A percentile compares a stretch with the other conserved stretches of the same genome.
These are phyloP conservation scores for Penicillium janthinellum DNA, from an alignment of 2,329 filamentous ascomycete species.

Conservation along the genomic window DNA sequence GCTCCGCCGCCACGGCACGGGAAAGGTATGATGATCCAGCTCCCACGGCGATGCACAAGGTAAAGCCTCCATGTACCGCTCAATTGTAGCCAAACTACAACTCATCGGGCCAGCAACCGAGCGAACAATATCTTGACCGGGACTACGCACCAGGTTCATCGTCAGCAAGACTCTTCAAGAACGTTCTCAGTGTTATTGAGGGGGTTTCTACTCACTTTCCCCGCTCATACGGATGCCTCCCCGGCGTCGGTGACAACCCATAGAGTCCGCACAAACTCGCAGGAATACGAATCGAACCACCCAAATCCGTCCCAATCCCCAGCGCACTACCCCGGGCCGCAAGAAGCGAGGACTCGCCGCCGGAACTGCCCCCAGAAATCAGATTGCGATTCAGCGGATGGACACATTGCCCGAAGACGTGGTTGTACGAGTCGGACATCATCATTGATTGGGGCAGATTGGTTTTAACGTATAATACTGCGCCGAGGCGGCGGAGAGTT, in stretches of 20 bases:
- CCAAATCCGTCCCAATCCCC: conserved; percentile 58
- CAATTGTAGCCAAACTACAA: conserved; percentile 29
- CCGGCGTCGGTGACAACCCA: conserved; percentile 46
- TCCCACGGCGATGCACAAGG: conserved; percentile 40
- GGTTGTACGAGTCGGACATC: conserved; percentile 33
- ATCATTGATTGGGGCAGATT: conserved; percentile 31
- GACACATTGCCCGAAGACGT: conserved; percentile 56
- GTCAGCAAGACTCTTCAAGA: background rate
- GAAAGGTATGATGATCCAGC: conserved; percentile 39
- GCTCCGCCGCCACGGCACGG: conserved; percentile 41
- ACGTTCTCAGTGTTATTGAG: background rate
- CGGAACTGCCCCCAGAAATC: conserved; percentile 57
- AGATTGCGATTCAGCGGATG: conserved; percentile 57
- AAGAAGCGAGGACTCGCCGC: conserved; percentile 57
- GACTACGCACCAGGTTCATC: conserved; percentile 13
- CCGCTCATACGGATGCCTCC: conserved; percentile 40
- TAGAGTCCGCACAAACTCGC: conserved; percentile 59
- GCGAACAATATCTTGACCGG: conserved; percentile 31
- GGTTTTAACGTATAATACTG: conserved; percentile 29
- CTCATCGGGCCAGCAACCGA: conserved; percentile 35
- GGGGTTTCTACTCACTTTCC: conserved; percentile 31
- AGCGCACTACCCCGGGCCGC: conserved; percentile 52
- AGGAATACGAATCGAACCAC: conserved; percentile 58
- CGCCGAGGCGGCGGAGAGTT: conserved; percentile 26
- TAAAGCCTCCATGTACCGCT: conserved; percentile 38